Percentiles rank a stretch among this genome's conserved stretches.
Conservation (phyloP, 257 asterid species). For the Paulownia fortunei region DNA sequence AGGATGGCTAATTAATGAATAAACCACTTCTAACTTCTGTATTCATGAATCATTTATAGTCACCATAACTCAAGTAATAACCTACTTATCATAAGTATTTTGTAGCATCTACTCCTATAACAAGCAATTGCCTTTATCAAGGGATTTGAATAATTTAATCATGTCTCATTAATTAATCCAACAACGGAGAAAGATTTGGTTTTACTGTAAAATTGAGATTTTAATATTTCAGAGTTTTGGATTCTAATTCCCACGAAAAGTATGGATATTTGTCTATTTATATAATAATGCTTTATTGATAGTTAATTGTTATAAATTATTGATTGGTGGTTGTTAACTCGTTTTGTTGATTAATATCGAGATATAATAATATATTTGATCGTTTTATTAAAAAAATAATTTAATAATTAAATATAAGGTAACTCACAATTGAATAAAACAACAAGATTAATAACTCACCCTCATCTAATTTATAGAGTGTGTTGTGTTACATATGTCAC, state of each 20-base stretch:
- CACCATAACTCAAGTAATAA: neutral
- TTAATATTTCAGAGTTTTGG: no score
- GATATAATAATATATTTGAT: no score
- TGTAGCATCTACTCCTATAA: neutral
- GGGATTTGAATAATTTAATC: neutral
- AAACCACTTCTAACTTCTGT: neutral
- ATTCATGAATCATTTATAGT: neutral
- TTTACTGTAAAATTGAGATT: no score
- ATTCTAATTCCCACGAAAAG: no score
- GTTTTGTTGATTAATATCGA: no score
- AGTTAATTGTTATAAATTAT: no score
- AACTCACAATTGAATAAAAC: neutral
- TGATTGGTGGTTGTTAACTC: neutral
- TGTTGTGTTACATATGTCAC: neutral
- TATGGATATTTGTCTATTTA: no score
- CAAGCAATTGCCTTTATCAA: neutral
- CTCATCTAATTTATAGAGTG: neutral
- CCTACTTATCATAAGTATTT: neutral
- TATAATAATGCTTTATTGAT: no score
- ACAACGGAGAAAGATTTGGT: no score
- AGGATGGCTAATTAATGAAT: neutral
- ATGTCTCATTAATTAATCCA: neutral
- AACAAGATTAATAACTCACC: neutral
- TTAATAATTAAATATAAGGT: neutral
- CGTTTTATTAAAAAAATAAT: neutral